Base-by-base conservation (phyloP, 306 rosid species). In the Cicer yamashitae region DNA sequence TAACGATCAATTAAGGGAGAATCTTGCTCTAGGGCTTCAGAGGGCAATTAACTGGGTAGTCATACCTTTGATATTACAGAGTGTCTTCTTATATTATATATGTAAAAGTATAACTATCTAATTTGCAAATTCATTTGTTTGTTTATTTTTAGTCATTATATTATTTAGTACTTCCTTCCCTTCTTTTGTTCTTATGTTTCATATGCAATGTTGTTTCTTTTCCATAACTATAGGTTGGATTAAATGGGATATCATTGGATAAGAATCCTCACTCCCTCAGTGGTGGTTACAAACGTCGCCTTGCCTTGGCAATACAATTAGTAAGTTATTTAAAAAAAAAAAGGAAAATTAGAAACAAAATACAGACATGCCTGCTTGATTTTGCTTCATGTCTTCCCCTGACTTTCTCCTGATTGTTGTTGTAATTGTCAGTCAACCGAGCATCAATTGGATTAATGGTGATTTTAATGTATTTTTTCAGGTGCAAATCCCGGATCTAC, bases 231-330 rank as follows among this genome's bases (percentile, higher is more conserved):
- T 72, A 91, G 94, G 98, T 94, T 53, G 98, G 97, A 76, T 85
- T 91, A 82, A 88, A 79, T 79, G 96, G 97, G 64, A 91, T 94
- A 83, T 53, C 89, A 43, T 83, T 94, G 96, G 93, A 90, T 81
- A 87, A 87, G 84, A 94, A 91, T 88, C 97, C 98, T 77, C 86
- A 90, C 58, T 86, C 98, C 53, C 97, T 94, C 54, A 91, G 98
- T 79, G 97, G 97, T 71, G 98, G 98, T 81, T 94, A 94, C 90
- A 94, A 94, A 80, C 94, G 97, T 5, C 96, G 94, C 13, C 97
- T 94, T 74, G 97, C 98, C 78, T 86, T 94, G 86, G 97, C 98
- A 67, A 88, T 90, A 77, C 98, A 94, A 80, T 80, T 90, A 63
- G 98, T 91, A 87, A 86, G 96, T 71, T 60, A n/a, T 30, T 30